A percentile compares a stretch with the other conserved stretches of the same genome.
phyloP scores from a whole-genome alignment of 1,284 basidiomycete genomes.

The Heterobasidion parviporum region DNA sequence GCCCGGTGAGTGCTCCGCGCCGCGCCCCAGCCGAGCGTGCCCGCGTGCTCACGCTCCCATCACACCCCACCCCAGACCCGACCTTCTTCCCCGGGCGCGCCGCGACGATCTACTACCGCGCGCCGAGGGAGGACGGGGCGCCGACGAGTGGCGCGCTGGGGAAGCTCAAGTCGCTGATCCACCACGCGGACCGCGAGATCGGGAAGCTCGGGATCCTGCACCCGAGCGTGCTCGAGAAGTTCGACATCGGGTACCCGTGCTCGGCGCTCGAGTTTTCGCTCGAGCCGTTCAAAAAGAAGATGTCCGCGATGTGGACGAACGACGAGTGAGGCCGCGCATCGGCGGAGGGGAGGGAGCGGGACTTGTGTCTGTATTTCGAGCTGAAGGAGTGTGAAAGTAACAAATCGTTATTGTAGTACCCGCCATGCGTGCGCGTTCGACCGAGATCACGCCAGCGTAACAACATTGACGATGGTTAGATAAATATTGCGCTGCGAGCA shows the following conservation, averaged over 20 bases:
- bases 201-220: constrained; percentile 87
- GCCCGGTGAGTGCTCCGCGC: constrained; percentile 46
- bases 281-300: constrained; percentile 81
- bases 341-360: not conserved
- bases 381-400: not conserved
- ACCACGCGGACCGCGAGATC: constrained; percentile 55
- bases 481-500: too few species aligned
- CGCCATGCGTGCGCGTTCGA: too few species aligned
- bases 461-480: too few species aligned
- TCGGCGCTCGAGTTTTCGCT: constrained; percentile 92
- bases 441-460: too few species aligned
- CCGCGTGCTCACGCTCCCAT: not conserved
- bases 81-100: constrained; percentile 95
- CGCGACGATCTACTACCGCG: constrained; percentile 83
- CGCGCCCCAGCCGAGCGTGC: not conserved
- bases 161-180: constrained; percentile 11
- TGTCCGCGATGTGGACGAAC: constrained; percentile 19
- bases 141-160: not conserved
- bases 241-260: constrained; percentile 94
- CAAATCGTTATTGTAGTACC: not conserved
- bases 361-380: too few species aligned
- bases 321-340: constrained; percentile 7
- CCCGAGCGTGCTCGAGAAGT: constrained; percentile 84
- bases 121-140: constrained; percentile 28
- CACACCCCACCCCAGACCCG: constrained; percentile 46